Base-by-base conservation (phyloP, 257 asterid genomes). In the Ocimum tenuiflorum region DNA sequence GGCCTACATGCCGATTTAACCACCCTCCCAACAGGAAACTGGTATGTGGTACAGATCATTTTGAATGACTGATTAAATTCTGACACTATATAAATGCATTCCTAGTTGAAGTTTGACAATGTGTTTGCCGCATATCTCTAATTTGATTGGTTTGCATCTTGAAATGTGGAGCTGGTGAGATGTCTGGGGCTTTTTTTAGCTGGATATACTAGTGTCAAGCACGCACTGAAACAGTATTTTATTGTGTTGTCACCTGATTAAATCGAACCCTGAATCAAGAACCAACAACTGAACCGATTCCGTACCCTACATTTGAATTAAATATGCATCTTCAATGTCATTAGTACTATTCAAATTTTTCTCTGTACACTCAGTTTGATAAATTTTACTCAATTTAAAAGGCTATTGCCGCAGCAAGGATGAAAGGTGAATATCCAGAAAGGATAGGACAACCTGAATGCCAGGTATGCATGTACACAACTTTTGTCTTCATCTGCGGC, bases 391-490 rank as follows among this genome's bases (percentile, higher is more conserved):
- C 17, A n/a, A 58, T 63, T 64, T 65, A 41, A 70, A 68, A 92
- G 98, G 98, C 88, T 65, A 86, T 87, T 67, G 88, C 96, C 56
- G 77, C 95, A 20, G 91, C 98, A 79, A 82, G 86, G 80, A 88
- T 87, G 91, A 87, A 85, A 78, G 96, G 91, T 61, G 96, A 89
- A 75, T 87, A 86, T 75, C 99, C 99, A 59, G 99, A 92, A 81
- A 86, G 96, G 84, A 59, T 73, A 15, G 99, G 97, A 68, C 96
- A 87, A 71, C 89, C 90, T 49, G 99, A 92, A 75, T 92, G 97
- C 68, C 91, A 83, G 97, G 97, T 87, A 80, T 67, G 74, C 36
- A 60, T 31, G 24, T 47, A 43, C 27, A n/a, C 42, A 29, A 15
- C 53, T 14, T 56, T 59, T 42, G 35, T 57, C 50, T 63, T 70